phyloP scores from a whole-genome alignment of 257 asterid genomes.

The Fraxinus quadrangulata region DNA sequence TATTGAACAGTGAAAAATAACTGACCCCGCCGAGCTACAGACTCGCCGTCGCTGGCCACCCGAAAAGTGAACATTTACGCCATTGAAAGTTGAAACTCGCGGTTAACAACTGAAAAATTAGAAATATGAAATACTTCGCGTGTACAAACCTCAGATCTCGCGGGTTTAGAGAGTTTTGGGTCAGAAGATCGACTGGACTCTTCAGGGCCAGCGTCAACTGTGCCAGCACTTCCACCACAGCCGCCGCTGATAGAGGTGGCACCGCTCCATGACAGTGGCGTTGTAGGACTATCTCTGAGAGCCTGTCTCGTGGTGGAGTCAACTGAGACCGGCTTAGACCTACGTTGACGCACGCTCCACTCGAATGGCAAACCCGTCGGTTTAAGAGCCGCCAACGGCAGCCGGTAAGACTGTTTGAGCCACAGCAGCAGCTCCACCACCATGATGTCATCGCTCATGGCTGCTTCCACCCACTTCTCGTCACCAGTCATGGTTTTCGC shows the following conservation, averaged over 20 bases:
- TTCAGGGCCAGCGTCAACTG: constrained; percentile 41
- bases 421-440: too few relatives aligned
- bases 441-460: too few relatives aligned
- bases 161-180: constrained; percentile 23
- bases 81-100: too few relatives aligned
- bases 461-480: too few relatives aligned
- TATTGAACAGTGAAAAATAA: constrained; percentile 15
- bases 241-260: constrained; percentile 63
- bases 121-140: background rate
- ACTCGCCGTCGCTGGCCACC: constrained; percentile 24
- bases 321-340: constrained; percentile 50
- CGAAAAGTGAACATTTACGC: background rate
- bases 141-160: constrained; percentile 70
- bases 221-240: constrained; percentile 42
- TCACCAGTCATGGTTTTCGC: too few relatives aligned
- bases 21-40: background rate
- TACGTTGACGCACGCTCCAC: constrained; percentile 76
- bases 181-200: constrained; percentile 40
- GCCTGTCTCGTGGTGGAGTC: constrained; percentile 33
- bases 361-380: constrained; percentile 35
- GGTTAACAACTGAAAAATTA: background rate
- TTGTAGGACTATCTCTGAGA: constrained; percentile 65
- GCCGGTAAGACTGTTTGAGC: constrained; percentile 29
- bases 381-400: constrained; percentile 10
- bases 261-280: constrained; percentile 77